Evolutionary conservation across 371 early-diverging fungal genomes (phyloP).

Genomic region (Apophysomyces ossiformis): DNA sequence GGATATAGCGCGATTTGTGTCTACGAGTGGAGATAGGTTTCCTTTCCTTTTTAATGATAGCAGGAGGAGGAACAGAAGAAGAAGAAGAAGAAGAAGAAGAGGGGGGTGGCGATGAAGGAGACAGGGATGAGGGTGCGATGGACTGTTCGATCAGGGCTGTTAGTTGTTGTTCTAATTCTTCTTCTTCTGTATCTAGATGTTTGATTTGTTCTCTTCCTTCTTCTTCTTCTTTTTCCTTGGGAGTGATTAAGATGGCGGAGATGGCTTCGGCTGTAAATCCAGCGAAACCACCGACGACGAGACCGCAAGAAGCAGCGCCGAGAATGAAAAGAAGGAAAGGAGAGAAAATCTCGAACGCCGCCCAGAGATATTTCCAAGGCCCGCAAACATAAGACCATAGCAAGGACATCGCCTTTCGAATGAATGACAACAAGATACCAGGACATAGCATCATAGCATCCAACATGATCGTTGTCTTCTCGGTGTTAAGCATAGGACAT

Average conservation of each 20-base stretch:
- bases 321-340: slow-evolving; percentile 21
- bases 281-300: slow-evolving; percentile 51
- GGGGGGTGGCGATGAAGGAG: no score
- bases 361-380: not conserved
- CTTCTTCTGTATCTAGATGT: not conserved
- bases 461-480: no score
- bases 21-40: no score
- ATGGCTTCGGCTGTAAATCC: slow-evolving; percentile 51
- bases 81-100: not conserved
- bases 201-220: not conserved
- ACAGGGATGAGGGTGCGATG: no score
- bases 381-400: not conserved
- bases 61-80: not conserved
- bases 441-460: no score
- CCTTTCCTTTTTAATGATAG: not conserved
- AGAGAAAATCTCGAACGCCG: slow-evolving; percentile 20
- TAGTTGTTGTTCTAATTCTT: no score
- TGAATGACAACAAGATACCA: no score
- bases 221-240: no score
- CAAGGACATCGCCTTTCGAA: not conserved
- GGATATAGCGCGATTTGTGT: no score
- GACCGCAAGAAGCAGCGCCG: slow-evolving; percentile 38
- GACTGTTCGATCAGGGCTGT: no score
- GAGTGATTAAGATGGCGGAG: slow-evolving; percentile 32
- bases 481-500: no score